Evolutionary conservation across 768 basidiomycete genomes (phyloP).

Genomic region (Sutorius australiensis): DNA sequence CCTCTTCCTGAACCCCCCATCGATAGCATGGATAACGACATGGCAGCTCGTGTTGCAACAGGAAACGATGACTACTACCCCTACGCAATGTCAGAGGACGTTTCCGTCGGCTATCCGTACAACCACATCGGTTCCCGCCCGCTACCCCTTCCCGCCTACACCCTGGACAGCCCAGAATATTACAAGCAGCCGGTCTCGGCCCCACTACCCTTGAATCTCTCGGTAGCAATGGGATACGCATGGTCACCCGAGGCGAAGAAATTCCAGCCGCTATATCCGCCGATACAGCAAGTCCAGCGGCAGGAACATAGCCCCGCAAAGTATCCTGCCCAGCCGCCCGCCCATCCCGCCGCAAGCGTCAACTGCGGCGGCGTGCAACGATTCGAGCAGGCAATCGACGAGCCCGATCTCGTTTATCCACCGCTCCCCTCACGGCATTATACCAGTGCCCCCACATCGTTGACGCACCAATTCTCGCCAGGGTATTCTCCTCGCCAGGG

Average conservation of each 20-base stretch:
- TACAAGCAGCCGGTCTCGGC: conserved; percentile 35
- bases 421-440: conserved; percentile 25
- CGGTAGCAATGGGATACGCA: conserved; percentile 30
- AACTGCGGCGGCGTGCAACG: conserved; percentile 14
- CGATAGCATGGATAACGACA: conserved; percentile 33
- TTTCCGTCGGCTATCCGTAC: conserved; percentile 21
- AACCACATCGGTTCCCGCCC: conserved; percentile 21
- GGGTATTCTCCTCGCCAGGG: conserved; percentile 24
- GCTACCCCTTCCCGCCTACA: conserved; percentile 22
- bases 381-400: conserved; percentile 28
- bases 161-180: conserved; percentile 20
- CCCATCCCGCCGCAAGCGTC: conserved; percentile 11
- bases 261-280: conserved; percentile 35
- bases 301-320: conserved; percentile 22
- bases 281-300: conserved; percentile 28
- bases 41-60: conserved; percentile 21
- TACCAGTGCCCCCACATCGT: conserved; percentile 14
- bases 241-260: conserved; percentile 33
- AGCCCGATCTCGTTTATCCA: conserved; percentile 24
- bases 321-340: conserved; percentile 16
- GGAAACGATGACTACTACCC: conserved; percentile 29
- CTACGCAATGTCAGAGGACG: conserved; percentile 26
- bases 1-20: conserved; percentile 37
- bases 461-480: conserved; percentile 20
- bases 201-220: conserved; percentile 31